phyloP scores from a whole-genome alignment of 2,329 filamentous ascomycete genomes.

The Sporothrix schenckii region DNA sequence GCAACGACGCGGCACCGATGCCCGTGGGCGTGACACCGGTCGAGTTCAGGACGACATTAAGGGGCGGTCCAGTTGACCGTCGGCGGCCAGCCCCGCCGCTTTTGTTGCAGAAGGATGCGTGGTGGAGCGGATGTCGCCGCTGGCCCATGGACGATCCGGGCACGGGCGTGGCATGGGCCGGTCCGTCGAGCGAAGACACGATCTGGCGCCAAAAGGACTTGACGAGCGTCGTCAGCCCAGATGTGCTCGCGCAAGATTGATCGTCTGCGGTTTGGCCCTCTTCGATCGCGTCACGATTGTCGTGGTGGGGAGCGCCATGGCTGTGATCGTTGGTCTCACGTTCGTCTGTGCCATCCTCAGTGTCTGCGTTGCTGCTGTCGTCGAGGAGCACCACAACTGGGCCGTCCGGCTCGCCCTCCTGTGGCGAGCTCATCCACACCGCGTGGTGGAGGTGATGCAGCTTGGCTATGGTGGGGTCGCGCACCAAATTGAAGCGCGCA shows the following conservation, averaged over 20 bases:
- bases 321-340: conserved; percentile 6
- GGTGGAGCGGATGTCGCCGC: neutral
- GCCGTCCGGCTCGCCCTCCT: conserved; percentile 30
- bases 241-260: neutral
- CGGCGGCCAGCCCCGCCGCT: conserved; percentile 3
- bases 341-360: conserved; percentile 35
- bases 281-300: neutral
- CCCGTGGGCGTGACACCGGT: conserved; percentile 45
- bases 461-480: conserved; percentile 59
- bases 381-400: conserved; percentile 28
- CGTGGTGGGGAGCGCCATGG: neutral
- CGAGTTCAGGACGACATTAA: conserved; percentile 45
- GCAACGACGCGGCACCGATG: conserved; percentile 55
- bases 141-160: neutral
- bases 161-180: conserved; percentile 36
- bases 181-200: conserved; percentile 49
- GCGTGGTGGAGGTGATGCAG: conserved; percentile 58
- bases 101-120: conserved; percentile 2
- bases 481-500: conserved; percentile 78
- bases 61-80: conserved; percentile 28
- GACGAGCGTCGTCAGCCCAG: conserved; percentile 49
- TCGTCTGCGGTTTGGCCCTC: neutral
- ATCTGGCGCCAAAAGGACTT: conserved; percentile 52
- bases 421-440: conserved; percentile 63
- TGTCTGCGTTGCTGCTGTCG: conserved; percentile 31